Evolutionary conservation across 2,329 filamentous ascomycete species (phyloP).

Genomic region (Orbilia oligospora): DNA sequence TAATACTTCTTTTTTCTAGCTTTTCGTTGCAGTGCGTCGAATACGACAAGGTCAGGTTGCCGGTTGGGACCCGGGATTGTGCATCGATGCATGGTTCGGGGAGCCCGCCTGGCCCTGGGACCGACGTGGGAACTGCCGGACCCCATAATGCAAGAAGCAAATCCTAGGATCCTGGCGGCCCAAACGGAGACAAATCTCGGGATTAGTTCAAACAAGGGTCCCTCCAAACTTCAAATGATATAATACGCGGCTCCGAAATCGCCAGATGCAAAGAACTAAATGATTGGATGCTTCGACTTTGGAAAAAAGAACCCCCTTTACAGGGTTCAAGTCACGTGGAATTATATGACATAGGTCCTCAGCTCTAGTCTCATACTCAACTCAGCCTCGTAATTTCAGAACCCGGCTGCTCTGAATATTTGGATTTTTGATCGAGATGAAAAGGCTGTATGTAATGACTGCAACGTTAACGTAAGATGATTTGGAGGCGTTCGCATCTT

Average conservation of each 20-base stretch:
- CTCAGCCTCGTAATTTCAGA: constrained; percentile 23
- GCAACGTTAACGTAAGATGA: constrained; percentile 28
- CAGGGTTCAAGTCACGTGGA: constrained; percentile 10
- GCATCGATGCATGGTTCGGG: background rate
- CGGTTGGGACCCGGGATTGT: background rate
- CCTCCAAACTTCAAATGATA: constrained; percentile 21
- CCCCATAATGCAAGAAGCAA: constrained; percentile 12
- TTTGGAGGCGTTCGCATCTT: constrained; percentile 25
- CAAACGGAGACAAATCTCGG: constrained; percentile 5
- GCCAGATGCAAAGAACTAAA: background rate
- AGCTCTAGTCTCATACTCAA: background rate
- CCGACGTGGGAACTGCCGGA: background rate
- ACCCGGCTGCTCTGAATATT: constrained; percentile 5
- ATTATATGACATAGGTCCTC: background rate
- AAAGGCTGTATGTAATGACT: constrained; percentile 24
- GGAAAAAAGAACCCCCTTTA: background rate
- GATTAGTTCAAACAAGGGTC: constrained; percentile 3
- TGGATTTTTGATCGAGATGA: constrained; percentile 21
- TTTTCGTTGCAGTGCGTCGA: background rate
- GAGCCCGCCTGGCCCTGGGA: background rate
- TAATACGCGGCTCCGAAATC: constrained; percentile 20
- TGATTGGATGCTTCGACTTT: background rate
- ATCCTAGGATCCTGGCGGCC: background rate
- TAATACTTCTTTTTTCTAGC: background rate
- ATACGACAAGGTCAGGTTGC: background rate